Base-by-base conservation (phyloP, 768 basidiomycete genomes). In the Punctularia strigosozonata region DNA sequence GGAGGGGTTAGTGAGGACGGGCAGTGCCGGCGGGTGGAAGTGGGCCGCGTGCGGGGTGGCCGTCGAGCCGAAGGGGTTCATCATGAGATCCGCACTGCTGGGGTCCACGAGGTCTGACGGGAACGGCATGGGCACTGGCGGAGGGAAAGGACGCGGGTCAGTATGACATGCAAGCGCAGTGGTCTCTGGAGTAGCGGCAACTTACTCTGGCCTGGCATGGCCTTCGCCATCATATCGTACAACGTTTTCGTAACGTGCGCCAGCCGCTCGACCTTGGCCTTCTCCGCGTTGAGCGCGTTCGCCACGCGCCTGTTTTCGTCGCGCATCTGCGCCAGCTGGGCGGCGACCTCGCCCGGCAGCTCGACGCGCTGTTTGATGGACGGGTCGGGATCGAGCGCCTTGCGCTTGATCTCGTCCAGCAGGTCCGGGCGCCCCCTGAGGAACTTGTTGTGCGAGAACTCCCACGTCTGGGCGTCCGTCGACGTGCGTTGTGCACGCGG, bases 391-490 rank as follows among this genome's bases (percentile, higher is more conserved):
- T 88, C 84, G 13, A 87, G 61, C 0, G 84, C 81, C 60, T 88
- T 89, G 42, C 87, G 75, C 57, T 84, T 87, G 53, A 90, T 90
- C 50, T 81, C 81, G 50, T 88, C 84, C 8, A 89, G 66, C 31
- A 89, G 64, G 54, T 89, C 86, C 19, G 80, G 77, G 7, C 83
- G 73, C 0, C 75, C 86, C 31, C 83, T 80, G 17, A 86, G 64
- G 58, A 90, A 89, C 50, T 87, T 85, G 57, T 77, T 77, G 55
- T 91, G 87, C 4, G 80, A 83, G 57, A 91, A 89, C 54, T 89
- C 86, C 84, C 85, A 88, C 3, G 77, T 81, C 58, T 89, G 84
- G 25, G 80, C 76, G 51, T 85, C 78, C 10, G 78, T 71, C 10
- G 84, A 80, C 1, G 83, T 82, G 46, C 84, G 75, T 52, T 87